Percentiles rank a stretch among this genome's conserved stretches.
Evolutionary conservation across 2,329 filamentous ascomycete species (phyloP).

Genomic region (Dothidotthia symphoricarpi): DNA sequence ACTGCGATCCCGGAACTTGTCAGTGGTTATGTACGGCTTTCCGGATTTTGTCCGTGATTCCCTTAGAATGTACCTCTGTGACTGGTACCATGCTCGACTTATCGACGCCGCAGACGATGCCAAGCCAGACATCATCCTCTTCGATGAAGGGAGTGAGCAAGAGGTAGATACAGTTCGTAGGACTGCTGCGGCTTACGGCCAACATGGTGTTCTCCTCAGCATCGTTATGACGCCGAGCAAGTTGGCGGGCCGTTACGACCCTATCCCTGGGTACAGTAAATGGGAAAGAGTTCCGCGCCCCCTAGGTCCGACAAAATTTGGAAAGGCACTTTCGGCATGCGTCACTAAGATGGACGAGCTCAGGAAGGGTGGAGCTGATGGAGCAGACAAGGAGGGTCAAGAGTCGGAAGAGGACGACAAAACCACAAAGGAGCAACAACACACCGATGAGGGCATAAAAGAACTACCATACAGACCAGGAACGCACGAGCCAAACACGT

Average conservation of each 20-base stretch:
- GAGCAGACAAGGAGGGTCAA: background rate
- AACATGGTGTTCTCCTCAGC: conserved; percentile 10
- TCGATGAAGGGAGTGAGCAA: conserved; percentile 14
- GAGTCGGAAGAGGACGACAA: too few species aligned
- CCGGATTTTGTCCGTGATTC: conserved; percentile 3
- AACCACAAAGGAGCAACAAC: too few species aligned
- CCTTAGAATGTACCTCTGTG: conserved; percentile 6
- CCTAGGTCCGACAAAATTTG: conserved; percentile 7
- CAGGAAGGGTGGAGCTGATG: background rate
- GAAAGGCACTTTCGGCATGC: conserved; percentile 3
- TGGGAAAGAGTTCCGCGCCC: conserved; percentile 9
- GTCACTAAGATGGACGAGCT: conserved; percentile 5
- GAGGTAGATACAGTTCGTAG: conserved; percentile 2
- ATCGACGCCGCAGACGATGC: conserved; percentile 3
- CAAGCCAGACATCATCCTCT: conserved; percentile 10
- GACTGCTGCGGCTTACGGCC: conserved; percentile 7
- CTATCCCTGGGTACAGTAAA: conserved; percentile 7
- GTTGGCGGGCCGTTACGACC: conserved; percentile 4
- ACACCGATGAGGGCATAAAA: too few species aligned
- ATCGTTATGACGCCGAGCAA: conserved; percentile 7
- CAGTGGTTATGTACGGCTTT: conserved; percentile 9
- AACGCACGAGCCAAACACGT: too few species aligned
- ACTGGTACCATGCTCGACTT: conserved; percentile 8
- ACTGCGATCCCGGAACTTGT: conserved; percentile 2
- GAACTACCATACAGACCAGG: too few species aligned